Evolutionary conservation across 2,329 filamentous ascomycete genomes (phyloP).

Genomic region (Monosporascus sp.): DNA sequence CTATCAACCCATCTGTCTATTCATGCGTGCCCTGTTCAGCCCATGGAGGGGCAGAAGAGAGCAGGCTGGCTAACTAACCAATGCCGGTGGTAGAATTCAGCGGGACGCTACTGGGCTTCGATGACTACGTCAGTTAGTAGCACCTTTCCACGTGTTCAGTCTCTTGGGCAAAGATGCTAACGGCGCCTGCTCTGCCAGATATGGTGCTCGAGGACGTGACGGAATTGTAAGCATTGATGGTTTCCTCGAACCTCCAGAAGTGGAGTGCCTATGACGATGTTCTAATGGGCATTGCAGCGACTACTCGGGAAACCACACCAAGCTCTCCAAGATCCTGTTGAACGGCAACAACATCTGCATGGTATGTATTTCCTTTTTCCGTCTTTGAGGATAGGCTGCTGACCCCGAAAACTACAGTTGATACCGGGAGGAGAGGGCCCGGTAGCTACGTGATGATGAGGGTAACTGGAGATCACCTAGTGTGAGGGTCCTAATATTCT

Average conservation of each 20-base stretch:
- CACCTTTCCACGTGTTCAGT: background rate
- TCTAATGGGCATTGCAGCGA: conserved; percentile 54
- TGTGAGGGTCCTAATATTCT: background rate
- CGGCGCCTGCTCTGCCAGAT: conserved; percentile 49
- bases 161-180: background rate
- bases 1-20: no score
- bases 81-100: conserved; percentile 68
- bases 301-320: conserved; percentile 80
- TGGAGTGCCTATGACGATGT: no score
- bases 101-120: conserved; percentile 89
- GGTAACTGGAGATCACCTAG: background rate
- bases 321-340: conserved; percentile 87
- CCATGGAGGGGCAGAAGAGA: no score
- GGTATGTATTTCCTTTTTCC: conserved; percentile 50
- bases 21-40: no score
- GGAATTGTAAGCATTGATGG: conserved; percentile 65
- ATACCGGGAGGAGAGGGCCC: conserved; percentile 76
- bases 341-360: conserved; percentile 99
- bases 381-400: background rate
- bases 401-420: conserved; percentile 45
- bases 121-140: conserved; percentile 99
- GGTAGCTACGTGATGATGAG: conserved; percentile 25
- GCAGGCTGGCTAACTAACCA: no score
- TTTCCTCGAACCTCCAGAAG: background rate
- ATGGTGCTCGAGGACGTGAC: conserved; percentile 98